Conservation (phyloP, 257 asterid genomes). For the Echites panduratus region DNA sequence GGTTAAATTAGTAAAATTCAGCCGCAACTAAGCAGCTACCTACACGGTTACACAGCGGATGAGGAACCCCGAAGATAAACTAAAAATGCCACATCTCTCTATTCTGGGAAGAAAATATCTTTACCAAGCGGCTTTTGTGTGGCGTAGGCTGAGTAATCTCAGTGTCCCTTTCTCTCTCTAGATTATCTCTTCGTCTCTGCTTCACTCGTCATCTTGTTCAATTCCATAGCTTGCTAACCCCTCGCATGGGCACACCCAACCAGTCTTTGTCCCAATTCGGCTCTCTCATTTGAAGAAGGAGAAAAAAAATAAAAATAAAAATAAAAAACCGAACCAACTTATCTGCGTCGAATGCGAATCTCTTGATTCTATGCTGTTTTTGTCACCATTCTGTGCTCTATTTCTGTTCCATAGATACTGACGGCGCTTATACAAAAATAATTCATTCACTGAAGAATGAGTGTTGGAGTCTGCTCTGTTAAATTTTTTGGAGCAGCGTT, state of each 20-base stretch:
- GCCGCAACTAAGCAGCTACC: not conserved
- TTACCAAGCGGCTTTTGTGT: slow-evolving; percentile 17
- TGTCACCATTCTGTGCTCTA: not conserved
- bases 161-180: slow-evolving; percentile 20
- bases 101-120: not conserved
- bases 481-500: slow-evolving; percentile 19
- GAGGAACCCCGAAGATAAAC: not conserved
- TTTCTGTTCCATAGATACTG: not conserved
- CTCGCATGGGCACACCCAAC: slow-evolving; percentile 3
- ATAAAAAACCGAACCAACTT: not conserved
- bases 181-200: slow-evolving; percentile 20
- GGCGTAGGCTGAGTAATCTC: slow-evolving; percentile 18
- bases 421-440: not conserved
- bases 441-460: not conserved
- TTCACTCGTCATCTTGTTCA: slow-evolving; percentile 12
- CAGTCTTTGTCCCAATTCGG: not conserved
- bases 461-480: slow-evolving; percentile 12
- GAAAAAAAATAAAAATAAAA: not conserved
- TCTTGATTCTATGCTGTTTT: slow-evolving; percentile 13
- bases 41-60: not conserved
- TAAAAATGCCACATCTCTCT: not conserved
- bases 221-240: slow-evolving; percentile 3
- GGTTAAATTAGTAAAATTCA: too few relatives aligned
- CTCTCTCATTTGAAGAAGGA: not conserved
- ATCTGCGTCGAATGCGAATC: slow-evolving; percentile 4